Evolutionary conservation across 139 green algal genomes (phyloP).

Genomic region (Closterium sp.): DNA sequence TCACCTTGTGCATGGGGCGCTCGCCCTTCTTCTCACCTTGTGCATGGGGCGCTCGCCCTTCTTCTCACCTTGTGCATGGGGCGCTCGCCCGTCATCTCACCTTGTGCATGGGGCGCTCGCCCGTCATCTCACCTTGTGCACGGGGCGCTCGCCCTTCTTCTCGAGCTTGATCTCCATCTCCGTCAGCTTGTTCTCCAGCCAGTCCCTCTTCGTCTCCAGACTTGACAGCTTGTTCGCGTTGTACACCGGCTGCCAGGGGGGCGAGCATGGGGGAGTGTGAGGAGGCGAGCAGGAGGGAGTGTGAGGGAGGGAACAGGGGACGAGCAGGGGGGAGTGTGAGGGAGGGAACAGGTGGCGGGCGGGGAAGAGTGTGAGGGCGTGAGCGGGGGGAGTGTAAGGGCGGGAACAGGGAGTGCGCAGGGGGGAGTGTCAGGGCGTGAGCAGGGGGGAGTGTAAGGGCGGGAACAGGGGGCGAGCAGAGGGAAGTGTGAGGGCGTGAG

Average conservation of each 20-base stretch:
- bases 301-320: neutral
- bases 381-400: neutral
- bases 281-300: neutral
- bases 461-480: neutral
- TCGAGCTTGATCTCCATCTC: slow-evolving; percentile 13
- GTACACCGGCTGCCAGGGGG: slow-evolving; percentile 19
- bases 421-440: neutral
- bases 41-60: too few species aligned
- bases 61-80: too few species aligned
- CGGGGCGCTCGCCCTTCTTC: neutral
- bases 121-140: too few species aligned
- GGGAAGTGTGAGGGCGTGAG: neutral
- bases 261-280: neutral
- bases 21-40: too few species aligned
- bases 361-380: neutral
- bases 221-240: slow-evolving; percentile 26
- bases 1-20: slow-evolving; percentile 33
- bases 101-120: too few species aligned
- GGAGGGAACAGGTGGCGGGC: too few species aligned
- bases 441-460: neutral
- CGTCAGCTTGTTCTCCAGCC: slow-evolving; percentile 7
- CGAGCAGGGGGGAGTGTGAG: neutral
- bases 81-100: too few species aligned
- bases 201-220: slow-evolving; percentile 11
- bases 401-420: neutral